Conservation (phyloP, 768 basidiomycete genomes). For the Calvatia gigantea region DNA sequence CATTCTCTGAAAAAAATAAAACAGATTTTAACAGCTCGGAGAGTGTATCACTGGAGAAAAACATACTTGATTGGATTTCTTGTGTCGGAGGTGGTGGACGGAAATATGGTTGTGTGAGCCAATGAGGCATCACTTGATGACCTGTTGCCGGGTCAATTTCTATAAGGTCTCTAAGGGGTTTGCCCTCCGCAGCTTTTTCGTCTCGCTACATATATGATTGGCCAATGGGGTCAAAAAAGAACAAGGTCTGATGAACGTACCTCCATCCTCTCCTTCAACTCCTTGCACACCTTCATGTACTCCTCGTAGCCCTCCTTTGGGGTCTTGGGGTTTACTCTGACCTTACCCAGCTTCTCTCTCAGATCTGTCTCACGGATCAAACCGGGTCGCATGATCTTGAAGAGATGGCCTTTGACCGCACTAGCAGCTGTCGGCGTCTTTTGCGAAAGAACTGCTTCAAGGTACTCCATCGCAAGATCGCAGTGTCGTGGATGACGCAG, state of each 20-base stretch:
- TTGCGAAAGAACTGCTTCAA: slow-evolving; percentile 69
- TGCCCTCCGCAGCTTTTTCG: slow-evolving; percentile 31
- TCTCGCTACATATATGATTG: slow-evolving; percentile 33
- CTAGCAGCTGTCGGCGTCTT: slow-evolving; percentile 69
- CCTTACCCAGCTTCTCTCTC: slow-evolving; percentile 63
- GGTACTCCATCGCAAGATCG: slow-evolving; percentile 80
- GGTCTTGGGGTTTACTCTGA: slow-evolving; percentile 26
- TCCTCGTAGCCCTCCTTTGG: slow-evolving; percentile 10
- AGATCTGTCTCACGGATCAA: slow-evolving; percentile 65
- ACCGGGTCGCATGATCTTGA: slow-evolving; percentile 85
- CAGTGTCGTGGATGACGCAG: slow-evolving; percentile 54
- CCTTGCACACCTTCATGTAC: slow-evolving; percentile 23
- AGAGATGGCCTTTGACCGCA: slow-evolving; percentile 89
- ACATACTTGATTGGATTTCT: neutral
- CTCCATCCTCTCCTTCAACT: slow-evolving; percentile 58
- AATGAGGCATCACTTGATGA: slow-evolving; percentile 36
- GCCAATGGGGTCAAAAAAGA: neutral
- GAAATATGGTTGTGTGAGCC: slow-evolving; percentile 64
- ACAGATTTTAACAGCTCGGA: neutral
- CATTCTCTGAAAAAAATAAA: neutral
- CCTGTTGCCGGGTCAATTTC: slow-evolving; percentile 31
- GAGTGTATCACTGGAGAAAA: neutral
- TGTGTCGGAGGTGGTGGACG: slow-evolving; percentile 31
- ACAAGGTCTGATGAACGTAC: slow-evolving; percentile 16
- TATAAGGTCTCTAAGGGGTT: slow-evolving; percentile 26